Evolutionary conservation across 306 rosid species (phyloP), one percentile per base, ranked within the genome.

Genomic region (Ammopiptanthus mongolicus): DNA sequence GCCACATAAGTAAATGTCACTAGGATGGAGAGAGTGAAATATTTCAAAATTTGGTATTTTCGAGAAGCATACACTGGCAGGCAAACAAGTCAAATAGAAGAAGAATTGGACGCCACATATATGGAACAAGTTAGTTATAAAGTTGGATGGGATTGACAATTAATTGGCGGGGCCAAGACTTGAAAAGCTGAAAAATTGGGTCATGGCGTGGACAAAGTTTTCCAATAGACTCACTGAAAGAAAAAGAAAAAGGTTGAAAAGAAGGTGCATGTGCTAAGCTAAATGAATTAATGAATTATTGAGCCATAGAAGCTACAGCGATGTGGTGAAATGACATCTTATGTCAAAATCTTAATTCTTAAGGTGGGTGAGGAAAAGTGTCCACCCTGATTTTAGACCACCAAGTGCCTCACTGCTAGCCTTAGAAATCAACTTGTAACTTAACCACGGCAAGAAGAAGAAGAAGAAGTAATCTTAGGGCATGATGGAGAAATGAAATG

Each of bases 271-370:
- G 93, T 89, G 97, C 83, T 70, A 12, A 41, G 47, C 47, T 33
- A 33, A 6, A 2, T 3, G 4, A 66, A 13, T 80, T n/a, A n/a
- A n/a, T 88, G 75, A 89, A 93, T 87, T 83, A 93, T 91, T 89
- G 91, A 82, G 55, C 52, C 18, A 72, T 53, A 13, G 72, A 42
- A 85, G 76, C 71, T 52, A 44, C 33, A 71, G 42, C 22, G 68
- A 70, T 48, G 28, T 67, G 71, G 78, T 57, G 5, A 74, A 69
- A 66, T 67, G 74, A 78, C 84, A 81, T 76, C 75, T 48, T 2
- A 65, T 81, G 88, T 93, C 88, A 82, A 90, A 84, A 81, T 87
- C 91, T 74, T 22, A 90, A 84, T 79, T 87, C 91, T 74, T 22
- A 46, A 69, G 65, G 76, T 59, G 67, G 73, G 85, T 83, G 63